Evolutionary conservation across 1,284 basidiomycete species (phyloP), one percentile per base, ranked within the genome.

Genomic region (Meira nashicola): DNA sequence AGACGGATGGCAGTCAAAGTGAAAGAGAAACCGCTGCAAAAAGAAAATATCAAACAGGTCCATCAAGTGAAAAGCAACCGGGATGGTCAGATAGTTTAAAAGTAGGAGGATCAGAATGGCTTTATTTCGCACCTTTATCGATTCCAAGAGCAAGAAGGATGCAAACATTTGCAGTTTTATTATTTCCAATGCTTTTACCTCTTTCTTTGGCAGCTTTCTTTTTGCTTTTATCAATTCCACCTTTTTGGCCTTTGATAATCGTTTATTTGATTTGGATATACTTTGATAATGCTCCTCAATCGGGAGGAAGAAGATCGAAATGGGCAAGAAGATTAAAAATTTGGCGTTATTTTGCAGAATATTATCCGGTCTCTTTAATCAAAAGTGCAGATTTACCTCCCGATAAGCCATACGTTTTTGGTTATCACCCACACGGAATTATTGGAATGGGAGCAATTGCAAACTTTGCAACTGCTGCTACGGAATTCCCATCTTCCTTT

Each of bases 391-490:
- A 96, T 66, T 83, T 99, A 39, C 91, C 93, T 1, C 82, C 92
- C 12, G 90, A 95, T 78, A 82, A 91, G 62, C 87, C 89, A 28
- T 98, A 98, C 80, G 84, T 98, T 21, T 98, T 99, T 80, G 95
- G 79, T 47, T 70, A 71, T 43, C 73, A 76, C 44, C 73, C 73
- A 1, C 73, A 76, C 62, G 73, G 73, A 5, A 73, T 76, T 46
- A 65, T 76, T 21, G 76, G 71, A 49, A 65, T 75, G 86, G 92
- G 92, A 48, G 92, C 93, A 1, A 83, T 96, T 40, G 89, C 88
- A 25, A 95, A 92, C 33, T 96, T 98, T 69, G 93, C 86, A 0
- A 93, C 92, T 8, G 92, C 97, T 81, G 92, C 89, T 14, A 94
- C 90, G 3, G 90, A 90, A n/a, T 97, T 98, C 81, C 90, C 90